phyloP scores from a whole-genome alignment of 164 flowering plant genomes.

The Santalum album region DNA sequence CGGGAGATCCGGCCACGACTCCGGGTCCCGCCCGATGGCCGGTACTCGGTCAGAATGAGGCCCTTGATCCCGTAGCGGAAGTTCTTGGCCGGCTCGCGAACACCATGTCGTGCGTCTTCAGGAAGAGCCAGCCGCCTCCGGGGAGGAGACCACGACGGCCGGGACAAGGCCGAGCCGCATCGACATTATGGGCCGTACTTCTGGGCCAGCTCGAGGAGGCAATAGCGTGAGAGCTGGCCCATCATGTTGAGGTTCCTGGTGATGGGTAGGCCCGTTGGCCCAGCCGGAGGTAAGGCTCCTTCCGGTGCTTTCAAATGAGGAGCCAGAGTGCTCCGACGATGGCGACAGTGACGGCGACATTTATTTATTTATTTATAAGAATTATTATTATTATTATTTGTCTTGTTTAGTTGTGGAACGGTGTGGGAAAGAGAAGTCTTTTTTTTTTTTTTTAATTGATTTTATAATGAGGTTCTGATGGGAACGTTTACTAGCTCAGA shows the following conservation, averaged over 20 bases:
- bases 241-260: background rate
- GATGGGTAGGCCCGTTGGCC: background rate
- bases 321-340: background rate
- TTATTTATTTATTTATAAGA: too few species aligned
- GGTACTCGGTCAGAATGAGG: conserved; percentile 6
- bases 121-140: conserved; percentile 14
- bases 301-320: background rate
- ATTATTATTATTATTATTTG: too few species aligned
- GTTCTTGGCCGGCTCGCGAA: conserved; percentile 15
- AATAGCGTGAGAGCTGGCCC: background rate
- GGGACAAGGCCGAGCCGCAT: conserved; percentile 13
- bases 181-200: conserved; percentile 9
- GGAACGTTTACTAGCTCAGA: too few species aligned
- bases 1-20: background rate
- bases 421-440: too few species aligned
- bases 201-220: background rate
- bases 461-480: too few species aligned
- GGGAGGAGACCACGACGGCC: conserved; percentile 15
- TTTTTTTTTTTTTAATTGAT: too few species aligned
- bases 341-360: background rate
- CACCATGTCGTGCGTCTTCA: conserved; percentile 16
- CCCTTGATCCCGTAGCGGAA: conserved; percentile 6
- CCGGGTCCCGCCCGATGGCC: conserved; percentile 2
- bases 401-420: too few species aligned
- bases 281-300: background rate